Conservation (phyloP, 2,329 filamentous ascomycete genomes). For the Diaporthe vexans region DNA sequence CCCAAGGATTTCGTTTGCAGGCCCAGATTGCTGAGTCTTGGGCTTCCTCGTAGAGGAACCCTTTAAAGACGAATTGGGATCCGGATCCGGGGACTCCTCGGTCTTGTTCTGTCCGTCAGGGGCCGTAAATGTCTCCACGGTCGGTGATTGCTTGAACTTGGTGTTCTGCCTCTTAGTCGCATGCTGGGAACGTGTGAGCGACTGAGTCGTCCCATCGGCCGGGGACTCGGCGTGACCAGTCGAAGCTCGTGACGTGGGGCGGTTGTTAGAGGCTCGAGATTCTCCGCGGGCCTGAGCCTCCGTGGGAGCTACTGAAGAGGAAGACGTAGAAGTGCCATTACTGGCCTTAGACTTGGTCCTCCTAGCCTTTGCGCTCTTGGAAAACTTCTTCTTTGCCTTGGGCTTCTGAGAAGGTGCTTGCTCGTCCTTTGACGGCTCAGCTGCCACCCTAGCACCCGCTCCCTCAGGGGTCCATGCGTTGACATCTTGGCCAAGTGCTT, state of each 20-base stretch:
- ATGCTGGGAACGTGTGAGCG: constrained; percentile 15
- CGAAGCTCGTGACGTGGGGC: neutral
- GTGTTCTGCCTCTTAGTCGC: constrained; percentile 30
- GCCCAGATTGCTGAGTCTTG: neutral
- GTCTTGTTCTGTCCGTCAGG: constrained; percentile 23
- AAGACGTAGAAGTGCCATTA: neutral
- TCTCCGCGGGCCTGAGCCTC: constrained; percentile 12
- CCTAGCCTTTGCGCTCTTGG: constrained; percentile 11
- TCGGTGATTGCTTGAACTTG: constrained; percentile 27
- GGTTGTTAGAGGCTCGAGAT: constrained; percentile 1
- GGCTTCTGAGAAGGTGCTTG: neutral
- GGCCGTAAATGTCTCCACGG: neutral
- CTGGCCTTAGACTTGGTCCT: constrained; percentile 28
- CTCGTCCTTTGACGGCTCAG: neutral
- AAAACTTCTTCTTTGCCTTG: neutral
- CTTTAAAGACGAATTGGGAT: neutral
- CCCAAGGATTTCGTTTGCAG: neutral
- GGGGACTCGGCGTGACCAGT: constrained; percentile 11
- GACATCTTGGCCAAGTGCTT: neutral
- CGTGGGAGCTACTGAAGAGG: constrained; percentile 10
- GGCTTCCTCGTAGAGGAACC: constrained; percentile 29
- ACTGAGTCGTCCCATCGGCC: neutral
- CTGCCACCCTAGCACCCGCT: neutral
- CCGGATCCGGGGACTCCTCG: constrained; percentile 20
- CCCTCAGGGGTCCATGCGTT: neutral